Base-by-base conservation (phyloP, 306 rosid species). In the Lathyrus tuberosus region DNA sequence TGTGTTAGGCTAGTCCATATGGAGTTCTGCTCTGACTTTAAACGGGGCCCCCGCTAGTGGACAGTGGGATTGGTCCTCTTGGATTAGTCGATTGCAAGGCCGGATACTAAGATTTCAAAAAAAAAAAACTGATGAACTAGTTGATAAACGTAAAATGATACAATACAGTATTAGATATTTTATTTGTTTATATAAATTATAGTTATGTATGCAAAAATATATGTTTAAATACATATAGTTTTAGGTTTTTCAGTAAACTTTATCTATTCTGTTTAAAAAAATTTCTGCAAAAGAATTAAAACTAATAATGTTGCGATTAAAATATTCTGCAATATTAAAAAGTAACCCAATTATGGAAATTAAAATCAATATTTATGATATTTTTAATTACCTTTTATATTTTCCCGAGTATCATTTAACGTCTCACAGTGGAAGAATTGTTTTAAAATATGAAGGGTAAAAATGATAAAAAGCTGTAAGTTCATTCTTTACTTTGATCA, bases 311-410 rank as follows among this genome's bases (percentile, higher is more conserved):
- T 56, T 12, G 24, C 14, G 4, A 56, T 56, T 56, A 28, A 56
- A 13, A n/a, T 54, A 40, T 9, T 40, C 43, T 10, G 43, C 10
- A 24, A 22, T 24, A 24, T 24, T 1, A 28, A 56, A 26, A 56
- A 24, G 13, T 56, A 56, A 56, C 62, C 18, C 33, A 20, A 31
- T 31, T 5, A 5, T 31, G 35, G 35, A 4, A 31, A 31, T 31
- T 31, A 31, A 31, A 31, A 58, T 57, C 49, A 57, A 26, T 44
- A 44, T 44, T 44, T 44, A 14, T 44, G 49, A 44, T 44, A 44
- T 9, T 49, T 59, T 31, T 30, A n/a, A 59, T 6, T 31, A n/a
- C 65, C n/a, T 59, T 61, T 35, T 61, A 35, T 61, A 44, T 61
- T 35, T 16, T 14, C 17, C 13, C n/a, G 6, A 35, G 7, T 60